Base-by-base conservation (phyloP, 2,329 filamentous ascomycete genomes). In the Rutstroemia sp. region DNA sequence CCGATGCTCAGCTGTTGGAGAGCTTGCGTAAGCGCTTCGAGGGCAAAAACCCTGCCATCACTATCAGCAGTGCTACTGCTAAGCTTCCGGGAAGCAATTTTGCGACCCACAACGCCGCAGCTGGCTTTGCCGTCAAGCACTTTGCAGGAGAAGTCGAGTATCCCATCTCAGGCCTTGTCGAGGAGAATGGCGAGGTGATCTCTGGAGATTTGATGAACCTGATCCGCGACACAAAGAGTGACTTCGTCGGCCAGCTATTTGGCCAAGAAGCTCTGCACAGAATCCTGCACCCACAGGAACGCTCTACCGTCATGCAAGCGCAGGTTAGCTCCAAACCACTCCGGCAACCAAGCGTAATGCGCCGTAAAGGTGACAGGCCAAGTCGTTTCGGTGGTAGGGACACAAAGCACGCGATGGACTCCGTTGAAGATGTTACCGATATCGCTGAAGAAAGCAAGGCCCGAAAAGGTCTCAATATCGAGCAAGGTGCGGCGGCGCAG, bases 141-240 rank as follows among this genome's bases (percentile, higher is more conserved):
- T 99, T 95, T 71, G 92, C 92, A 40, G 94, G 94, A 51, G 94
- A 97, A 69, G 89, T 99, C 5, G 94, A 99, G 59, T 99, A 99
- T 68, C 86, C 89, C 2, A 81, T 95, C 59, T 86, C 87, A 64
- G 89, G 89, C 5, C 76, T 99, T 21, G 80, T 97, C 2, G 94
- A 99, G 71, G 92, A 96, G 73, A 99, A 99, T 63, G 90, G 92
- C 53, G 94, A 99, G 70, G 84, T 96, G 60, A 94, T 99, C 61
- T 96, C 92, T 4, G 92, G 91, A 25, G 94, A 99, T 71, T 76
- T 99, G 65, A 90, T 99, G 79, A 96, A 95, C 72, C 80, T 99
- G 65, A 87, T 99, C 73, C 89, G 87, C 66, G 84, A 84, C 4
- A 92, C 90, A 57, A 92, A 89, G 73, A 96, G 88, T 69, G 82